Conservation (phyloP, 2,329 filamentous ascomycete genomes). For the Botryotinia globosa region DNA sequence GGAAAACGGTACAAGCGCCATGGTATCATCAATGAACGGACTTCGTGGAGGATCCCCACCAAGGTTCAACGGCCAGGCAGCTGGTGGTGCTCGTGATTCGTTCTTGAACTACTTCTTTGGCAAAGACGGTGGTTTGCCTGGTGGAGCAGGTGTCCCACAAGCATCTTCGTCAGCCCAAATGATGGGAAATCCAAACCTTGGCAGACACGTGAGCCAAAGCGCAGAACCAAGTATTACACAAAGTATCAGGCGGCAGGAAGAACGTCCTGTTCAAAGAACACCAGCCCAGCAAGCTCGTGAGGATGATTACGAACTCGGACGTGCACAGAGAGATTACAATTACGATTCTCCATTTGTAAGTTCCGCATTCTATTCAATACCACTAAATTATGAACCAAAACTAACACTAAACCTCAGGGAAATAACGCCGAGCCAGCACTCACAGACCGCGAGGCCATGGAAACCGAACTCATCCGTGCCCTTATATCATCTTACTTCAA, state of each 20-base stretch:
- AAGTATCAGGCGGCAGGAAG: constrained; percentile 71
- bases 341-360: constrained; percentile 48
- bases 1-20: constrained; percentile 60
- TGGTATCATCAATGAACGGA: constrained; percentile 67
- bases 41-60: constrained; percentile 59
- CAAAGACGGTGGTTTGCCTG: constrained; percentile 70
- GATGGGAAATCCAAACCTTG: constrained; percentile 40
- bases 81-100: constrained; percentile 73
- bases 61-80: constrained; percentile 56
- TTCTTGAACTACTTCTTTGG: constrained; percentile 99
- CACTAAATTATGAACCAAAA: constrained; percentile 20
- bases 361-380: constrained; percentile 25
- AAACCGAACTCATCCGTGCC: constrained; percentile 94
- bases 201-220: constrained; percentile 73
- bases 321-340: constrained; percentile 41
- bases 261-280: constrained; percentile 43
- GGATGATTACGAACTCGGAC: constrained; percentile 39
- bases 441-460: constrained; percentile 92
- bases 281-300: constrained; percentile 51
- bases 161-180: constrained; percentile 31
- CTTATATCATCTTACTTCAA: constrained; percentile 99
- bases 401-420: constrained; percentile 41
- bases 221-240: constrained; percentile 79
- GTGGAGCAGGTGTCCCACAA: constrained; percentile 41
- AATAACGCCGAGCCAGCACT: constrained; percentile 75